A percentile compares a stretch with the other conserved stretches of the same genome.
Conservation (phyloP, 2,329 filamentous ascomycete genomes). For the Monilinia vaccinii-corymbosi region DNA sequence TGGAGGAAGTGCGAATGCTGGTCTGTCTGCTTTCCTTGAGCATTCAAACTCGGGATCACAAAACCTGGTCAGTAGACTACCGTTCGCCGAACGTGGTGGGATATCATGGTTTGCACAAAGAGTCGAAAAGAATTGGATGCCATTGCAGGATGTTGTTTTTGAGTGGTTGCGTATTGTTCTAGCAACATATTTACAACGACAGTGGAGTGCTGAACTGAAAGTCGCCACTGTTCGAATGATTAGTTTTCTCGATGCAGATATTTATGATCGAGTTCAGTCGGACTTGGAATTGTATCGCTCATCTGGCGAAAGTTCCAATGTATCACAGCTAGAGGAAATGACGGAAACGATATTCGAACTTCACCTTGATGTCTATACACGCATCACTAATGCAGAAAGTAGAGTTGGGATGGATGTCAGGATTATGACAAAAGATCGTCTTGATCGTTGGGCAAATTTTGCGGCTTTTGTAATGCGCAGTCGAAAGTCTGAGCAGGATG, state of each 20-base stretch:
- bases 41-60: conserved; percentile 50
- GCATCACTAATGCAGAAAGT: conserved; percentile 52
- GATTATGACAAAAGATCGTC: conserved; percentile 45
- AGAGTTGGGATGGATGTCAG: conserved; percentile 43
- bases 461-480: conserved; percentile 42
- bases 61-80: conserved; percentile 36
- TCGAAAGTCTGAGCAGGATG: conserved; percentile 18
- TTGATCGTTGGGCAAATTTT: conserved; percentile 51
- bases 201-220: conserved; percentile 52
- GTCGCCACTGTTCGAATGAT: conserved; percentile 45
- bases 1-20: conserved; percentile 29
- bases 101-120: conserved; percentile 42
- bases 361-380: conserved; percentile 55
- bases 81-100: conserved; percentile 45
- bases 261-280: conserved; percentile 39
- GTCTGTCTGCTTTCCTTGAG: conserved; percentile 53
- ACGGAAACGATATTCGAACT: conserved; percentile 55
- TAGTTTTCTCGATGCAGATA: conserved; percentile 39
- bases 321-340: conserved; percentile 38
- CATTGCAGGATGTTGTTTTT: conserved; percentile 47
- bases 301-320: conserved; percentile 22
- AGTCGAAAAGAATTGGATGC: conserved; percentile 42
- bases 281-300: conserved; percentile 31
- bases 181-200: conserved; percentile 41
- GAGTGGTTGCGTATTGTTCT: conserved; percentile 47